A percentile compares a stretch with the other conserved stretches of the same genome.
Conservation (phyloP, 768 basidiomycete species). For the Exsudoporus frostii region DNA sequence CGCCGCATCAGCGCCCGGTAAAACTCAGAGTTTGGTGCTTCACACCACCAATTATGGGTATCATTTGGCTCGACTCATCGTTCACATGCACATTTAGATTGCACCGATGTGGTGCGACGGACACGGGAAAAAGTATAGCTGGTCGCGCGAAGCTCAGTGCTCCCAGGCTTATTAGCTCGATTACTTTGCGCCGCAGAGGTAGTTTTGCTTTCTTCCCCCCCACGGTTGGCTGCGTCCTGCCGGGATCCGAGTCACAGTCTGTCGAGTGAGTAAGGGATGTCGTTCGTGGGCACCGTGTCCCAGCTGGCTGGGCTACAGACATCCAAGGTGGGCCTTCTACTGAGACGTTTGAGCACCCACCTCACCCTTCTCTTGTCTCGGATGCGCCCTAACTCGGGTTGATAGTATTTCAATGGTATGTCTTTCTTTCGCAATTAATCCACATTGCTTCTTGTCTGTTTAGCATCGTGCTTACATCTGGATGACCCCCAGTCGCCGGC, state of each 20-base stretch:
- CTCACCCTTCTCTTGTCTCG: background rate
- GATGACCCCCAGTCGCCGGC: too few relatives aligned
- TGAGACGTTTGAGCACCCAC: background rate
- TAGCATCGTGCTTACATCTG: too few relatives aligned
- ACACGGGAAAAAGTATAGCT: background rate
- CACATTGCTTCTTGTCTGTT: background rate
- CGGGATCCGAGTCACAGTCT: background rate
- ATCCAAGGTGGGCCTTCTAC: conserved; percentile 5
- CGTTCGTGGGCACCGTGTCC: background rate
- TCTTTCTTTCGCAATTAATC: background rate
- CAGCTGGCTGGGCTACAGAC: conserved; percentile 11
- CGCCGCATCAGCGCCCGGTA: too few relatives aligned
- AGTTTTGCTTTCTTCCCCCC: background rate
- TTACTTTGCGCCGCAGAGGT: background rate
- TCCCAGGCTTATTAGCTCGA: background rate
- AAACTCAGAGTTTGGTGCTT: too few relatives aligned
- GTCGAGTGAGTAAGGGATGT: background rate
- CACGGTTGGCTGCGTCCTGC: background rate
- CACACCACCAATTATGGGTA: too few relatives aligned
- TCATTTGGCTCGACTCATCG: background rate
- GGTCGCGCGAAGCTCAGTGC: background rate
- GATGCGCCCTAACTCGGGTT: background rate
- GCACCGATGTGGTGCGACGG: background rate
- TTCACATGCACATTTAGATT: background rate
- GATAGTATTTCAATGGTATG: conserved; percentile 17